These are phyloP conservation scores for Schoenoplectus tabernaemontani DNA, from an alignment of 202 grass and related monocot genomes.

Conservation along the genomic window DNA sequence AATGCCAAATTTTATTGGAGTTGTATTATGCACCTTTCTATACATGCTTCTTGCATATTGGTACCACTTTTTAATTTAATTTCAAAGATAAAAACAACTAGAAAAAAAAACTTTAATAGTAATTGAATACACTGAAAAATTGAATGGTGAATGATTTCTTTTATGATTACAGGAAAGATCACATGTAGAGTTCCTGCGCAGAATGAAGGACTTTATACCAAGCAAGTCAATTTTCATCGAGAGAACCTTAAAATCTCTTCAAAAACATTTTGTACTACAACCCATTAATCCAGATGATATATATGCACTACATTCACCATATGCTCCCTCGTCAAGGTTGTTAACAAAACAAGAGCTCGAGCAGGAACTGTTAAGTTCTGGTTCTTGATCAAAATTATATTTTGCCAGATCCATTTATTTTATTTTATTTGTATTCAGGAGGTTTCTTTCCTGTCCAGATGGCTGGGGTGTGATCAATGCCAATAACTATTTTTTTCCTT, in stretches of 20 bases:
- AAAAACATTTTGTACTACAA: constrained; percentile 52
- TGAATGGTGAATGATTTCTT: neutral
- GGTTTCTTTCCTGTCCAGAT: neutral
- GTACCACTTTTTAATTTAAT: neutral
- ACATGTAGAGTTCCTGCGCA: constrained; percentile 58
- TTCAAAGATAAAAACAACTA: neutral
- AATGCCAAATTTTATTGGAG: constrained; percentile 1
- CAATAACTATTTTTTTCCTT: neutral
- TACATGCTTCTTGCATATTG: neutral
- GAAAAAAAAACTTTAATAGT: neutral
- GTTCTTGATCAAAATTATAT: neutral
- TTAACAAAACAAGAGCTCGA: constrained; percentile 51
- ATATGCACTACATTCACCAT: constrained; percentile 6
- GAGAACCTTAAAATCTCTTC: constrained; percentile 33
- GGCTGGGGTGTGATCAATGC: neutral
- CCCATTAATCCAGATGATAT: constrained; percentile 19
- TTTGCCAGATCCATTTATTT: neutral
- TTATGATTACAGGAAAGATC: constrained; percentile 45
- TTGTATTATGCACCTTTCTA: neutral
- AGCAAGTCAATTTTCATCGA: constrained; percentile 40
- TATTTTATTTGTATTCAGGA: neutral
- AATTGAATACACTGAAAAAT: neutral
- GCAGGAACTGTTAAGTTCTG: neutral
- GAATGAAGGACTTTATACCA: constrained; percentile 62
- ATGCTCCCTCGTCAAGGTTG: constrained; percentile 45